Evolutionary conservation across 352 stramenopile genomes (phyloP).

Genomic region (Phytophthora colocasiae): DNA sequence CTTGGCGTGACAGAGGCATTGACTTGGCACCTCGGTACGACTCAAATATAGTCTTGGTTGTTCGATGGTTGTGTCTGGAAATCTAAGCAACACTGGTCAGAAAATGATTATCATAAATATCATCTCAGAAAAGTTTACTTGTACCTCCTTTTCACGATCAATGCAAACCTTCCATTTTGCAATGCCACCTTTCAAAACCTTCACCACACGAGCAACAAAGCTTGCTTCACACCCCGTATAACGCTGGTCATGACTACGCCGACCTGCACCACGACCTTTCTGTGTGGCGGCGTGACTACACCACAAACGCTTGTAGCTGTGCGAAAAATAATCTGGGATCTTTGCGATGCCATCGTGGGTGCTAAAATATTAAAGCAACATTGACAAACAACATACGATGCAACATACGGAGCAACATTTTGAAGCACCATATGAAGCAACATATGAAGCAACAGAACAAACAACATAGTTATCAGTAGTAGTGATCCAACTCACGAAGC

Average conservation of each 20-base stretch:
- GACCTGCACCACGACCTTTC: too few species aligned
- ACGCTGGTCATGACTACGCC: background rate
- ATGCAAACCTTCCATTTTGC: background rate
- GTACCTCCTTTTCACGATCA: conserved; percentile 1
- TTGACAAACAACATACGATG: too few species aligned
- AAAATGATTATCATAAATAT: background rate
- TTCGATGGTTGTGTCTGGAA: conserved; percentile 1
- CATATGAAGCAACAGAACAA: too few species aligned
- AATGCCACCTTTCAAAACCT: background rate
- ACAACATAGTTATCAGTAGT: too few species aligned
- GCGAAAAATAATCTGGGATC: too few species aligned
- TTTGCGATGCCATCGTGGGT: too few species aligned
- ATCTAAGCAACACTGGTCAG: background rate
- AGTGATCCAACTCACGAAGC: too few species aligned
- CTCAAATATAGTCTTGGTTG: background rate
- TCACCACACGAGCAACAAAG: background rate
- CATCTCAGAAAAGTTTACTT: background rate
- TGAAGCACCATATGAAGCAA: too few species aligned
- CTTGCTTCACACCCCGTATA: background rate
- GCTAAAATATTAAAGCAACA: too few species aligned
- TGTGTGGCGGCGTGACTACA: too few species aligned
- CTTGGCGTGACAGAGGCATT: background rate
- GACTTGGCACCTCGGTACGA: background rate
- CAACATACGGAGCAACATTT: too few species aligned
- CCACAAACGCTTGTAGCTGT: too few species aligned